Percentiles rank a stretch among this genome's conserved stretches.
These are phyloP conservation scores for Chlamydomonas asymmetrica DNA, from an alignment of 139 green algal species.

Conservation along the genomic window DNA sequence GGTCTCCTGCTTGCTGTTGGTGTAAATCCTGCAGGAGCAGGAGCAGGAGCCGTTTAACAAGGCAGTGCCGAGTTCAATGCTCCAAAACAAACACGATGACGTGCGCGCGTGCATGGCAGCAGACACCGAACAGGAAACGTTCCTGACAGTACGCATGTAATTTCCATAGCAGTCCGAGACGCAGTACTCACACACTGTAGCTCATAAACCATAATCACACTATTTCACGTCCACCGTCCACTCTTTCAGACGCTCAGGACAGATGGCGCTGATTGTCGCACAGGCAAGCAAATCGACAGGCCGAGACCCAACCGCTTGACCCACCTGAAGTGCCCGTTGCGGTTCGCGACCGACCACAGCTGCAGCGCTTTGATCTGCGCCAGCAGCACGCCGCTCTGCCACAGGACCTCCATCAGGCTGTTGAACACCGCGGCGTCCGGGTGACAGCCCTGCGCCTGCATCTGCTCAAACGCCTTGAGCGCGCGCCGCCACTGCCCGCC, in stretches of 20 bases:
- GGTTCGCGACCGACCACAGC: constrained; percentile 62
- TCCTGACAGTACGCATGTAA: too few species aligned
- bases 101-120: too few species aligned
- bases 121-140: too few species aligned
- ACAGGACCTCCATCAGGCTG: constrained; percentile 61
- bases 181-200: too few species aligned
- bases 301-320: neutral
- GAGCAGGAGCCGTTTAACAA: too few species aligned
- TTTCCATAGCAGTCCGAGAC: too few species aligned
- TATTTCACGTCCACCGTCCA: too few species aligned
- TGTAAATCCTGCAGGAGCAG: constrained; percentile 33
- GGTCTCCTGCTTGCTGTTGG: constrained; percentile 41
- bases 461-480: constrained; percentile 67
- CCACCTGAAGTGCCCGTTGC: constrained; percentile 57
- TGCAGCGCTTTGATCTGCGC: constrained; percentile 56
- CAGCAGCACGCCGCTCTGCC: constrained; percentile 53
- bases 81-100: too few species aligned
- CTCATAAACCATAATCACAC: too few species aligned
- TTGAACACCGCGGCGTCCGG: constrained; percentile 65
- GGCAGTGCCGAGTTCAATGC: too few species aligned
- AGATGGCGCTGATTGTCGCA: too few species aligned
- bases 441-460: constrained; percentile 62
- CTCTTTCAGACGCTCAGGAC: too few species aligned
- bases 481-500: constrained; percentile 61
- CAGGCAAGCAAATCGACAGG: neutral